Evolutionary conservation across 2,329 filamentous ascomycete species (phyloP).

Genomic region (Bimuria novae-zelandiae): DNA sequence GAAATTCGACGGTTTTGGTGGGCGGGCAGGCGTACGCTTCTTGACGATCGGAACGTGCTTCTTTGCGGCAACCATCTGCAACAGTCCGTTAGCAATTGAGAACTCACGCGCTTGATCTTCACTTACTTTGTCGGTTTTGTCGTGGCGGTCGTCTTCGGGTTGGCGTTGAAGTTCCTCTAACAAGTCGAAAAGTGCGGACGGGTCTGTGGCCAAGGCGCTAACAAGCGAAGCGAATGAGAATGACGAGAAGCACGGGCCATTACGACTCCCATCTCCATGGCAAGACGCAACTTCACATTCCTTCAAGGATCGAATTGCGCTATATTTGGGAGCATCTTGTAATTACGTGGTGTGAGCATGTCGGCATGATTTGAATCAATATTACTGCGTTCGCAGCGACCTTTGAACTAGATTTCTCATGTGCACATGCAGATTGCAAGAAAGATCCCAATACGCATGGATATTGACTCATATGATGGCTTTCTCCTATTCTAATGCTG

Average conservation of each 20-base stretch:
- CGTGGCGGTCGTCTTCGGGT: conserved; percentile 38
- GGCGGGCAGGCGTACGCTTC: conserved; percentile 80
- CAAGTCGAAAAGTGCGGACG: conserved; percentile 8
- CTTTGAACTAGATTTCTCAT: too few species aligned
- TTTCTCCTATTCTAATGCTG: conserved; percentile 6
- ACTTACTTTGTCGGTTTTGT: conserved; percentile 45
- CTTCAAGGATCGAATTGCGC: too few species aligned
- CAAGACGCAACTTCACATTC: too few species aligned
- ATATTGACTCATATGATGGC: not conserved
- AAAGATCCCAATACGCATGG: not conserved
- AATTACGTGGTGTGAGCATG: too few species aligned
- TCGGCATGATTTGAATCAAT: too few species aligned
- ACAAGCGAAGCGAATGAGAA: conserved; percentile 1
- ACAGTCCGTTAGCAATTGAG: conserved; percentile 26
- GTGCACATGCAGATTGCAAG: too few species aligned
- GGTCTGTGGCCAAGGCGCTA: conserved; percentile 7
- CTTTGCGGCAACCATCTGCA: conserved; percentile 96
- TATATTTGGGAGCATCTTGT: too few species aligned
- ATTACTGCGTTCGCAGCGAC: too few species aligned
- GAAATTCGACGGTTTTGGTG: conserved; percentile 28
- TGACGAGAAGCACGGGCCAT: not conserved
- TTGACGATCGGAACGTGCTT: conserved; percentile 99
- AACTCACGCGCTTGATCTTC: conserved; percentile 8
- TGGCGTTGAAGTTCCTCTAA: conserved; percentile 22
- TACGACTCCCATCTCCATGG: not conserved